Evolutionary conservation across 768 basidiomycete species (phyloP).

Genomic region (Lepiota brunneoincarnata): DNA sequence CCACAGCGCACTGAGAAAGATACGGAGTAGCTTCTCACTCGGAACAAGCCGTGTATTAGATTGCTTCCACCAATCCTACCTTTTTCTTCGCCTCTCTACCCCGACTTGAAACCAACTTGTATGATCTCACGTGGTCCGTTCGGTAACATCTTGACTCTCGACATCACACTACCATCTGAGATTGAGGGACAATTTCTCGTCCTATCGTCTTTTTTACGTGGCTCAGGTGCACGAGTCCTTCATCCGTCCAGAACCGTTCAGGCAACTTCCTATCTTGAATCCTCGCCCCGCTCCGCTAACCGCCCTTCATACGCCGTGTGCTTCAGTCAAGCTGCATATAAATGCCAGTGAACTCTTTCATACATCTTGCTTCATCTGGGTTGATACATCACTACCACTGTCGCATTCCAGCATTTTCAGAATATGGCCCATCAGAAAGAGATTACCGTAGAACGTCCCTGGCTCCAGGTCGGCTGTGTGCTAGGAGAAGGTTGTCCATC

Average conservation of each 20-base stretch:
- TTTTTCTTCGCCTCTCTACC: slow-evolving; percentile 8
- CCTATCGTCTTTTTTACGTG: slow-evolving; percentile 7
- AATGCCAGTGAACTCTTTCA: background rate
- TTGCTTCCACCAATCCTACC: slow-evolving; percentile 32
- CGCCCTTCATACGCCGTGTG: slow-evolving; percentile 1
- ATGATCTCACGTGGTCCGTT: slow-evolving; percentile 23
- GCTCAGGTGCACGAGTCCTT: background rate
- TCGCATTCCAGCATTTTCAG: slow-evolving; percentile 6
- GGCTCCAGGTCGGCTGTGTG: slow-evolving; percentile 51
- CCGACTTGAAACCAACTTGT: slow-evolving; percentile 17
- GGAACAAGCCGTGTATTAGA: slow-evolving; percentile 36
- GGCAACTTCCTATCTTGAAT: slow-evolving; percentile 3
- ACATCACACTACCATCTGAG: slow-evolving; percentile 2
- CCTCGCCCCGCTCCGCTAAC: background rate
- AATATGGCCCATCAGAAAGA: slow-evolving; percentile 17
- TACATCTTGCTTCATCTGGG: background rate
- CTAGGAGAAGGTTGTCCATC: slow-evolving; percentile 57
- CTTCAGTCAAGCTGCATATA: slow-evolving; percentile 8
- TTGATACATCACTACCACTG: slow-evolving; percentile 10
- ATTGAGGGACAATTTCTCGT: slow-evolving; percentile 2
- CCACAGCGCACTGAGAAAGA: slow-evolving; percentile 45
- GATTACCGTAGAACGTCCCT: slow-evolving; percentile 42
- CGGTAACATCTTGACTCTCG: slow-evolving; percentile 22
- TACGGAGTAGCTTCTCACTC: slow-evolving; percentile 24
- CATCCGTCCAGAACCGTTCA: slow-evolving; percentile 5